Percentiles rank a stretch among this genome's conserved stretches.
These are phyloP conservation scores for Dorcoceras hygrometricum DNA, from an alignment of 257 asterid species.

Conservation along the genomic window DNA sequence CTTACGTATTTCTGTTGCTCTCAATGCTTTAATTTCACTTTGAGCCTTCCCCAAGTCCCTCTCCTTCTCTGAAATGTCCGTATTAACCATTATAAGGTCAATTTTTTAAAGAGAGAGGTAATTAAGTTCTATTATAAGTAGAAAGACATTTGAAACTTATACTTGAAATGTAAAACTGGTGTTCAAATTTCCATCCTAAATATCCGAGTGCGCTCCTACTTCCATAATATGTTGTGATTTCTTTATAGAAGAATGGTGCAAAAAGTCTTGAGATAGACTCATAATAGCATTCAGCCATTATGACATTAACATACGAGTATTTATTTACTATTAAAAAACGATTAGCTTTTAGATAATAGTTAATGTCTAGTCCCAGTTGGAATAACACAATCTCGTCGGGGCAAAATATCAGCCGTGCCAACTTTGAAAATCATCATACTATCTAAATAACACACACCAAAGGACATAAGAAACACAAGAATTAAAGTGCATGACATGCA, in stretches of 20 bases:
- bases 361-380: too few relatives aligned
- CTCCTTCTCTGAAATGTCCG: slow-evolving; percentile 57
- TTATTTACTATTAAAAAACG: not conserved
- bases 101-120: too few relatives aligned
- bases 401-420: slow-evolving; percentile 7
- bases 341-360: too few relatives aligned
- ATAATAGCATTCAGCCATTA: too few relatives aligned
- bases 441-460: not conserved
- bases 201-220: too few relatives aligned
- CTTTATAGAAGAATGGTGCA: too few relatives aligned
- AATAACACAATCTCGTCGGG: too few relatives aligned
- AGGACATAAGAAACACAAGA: not conserved
- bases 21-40: slow-evolving; percentile 65
- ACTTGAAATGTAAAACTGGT: not conserved
- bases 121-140: too few relatives aligned
- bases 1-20: slow-evolving; percentile 61
- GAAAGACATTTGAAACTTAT: too few relatives aligned
- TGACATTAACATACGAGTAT: too few relatives aligned
- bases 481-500: not conserved
- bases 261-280: too few relatives aligned
- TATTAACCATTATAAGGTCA: not conserved
- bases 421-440: slow-evolving; percentile 19
- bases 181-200: not conserved
- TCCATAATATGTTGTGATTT: too few relatives aligned
- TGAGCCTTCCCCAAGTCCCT: slow-evolving; percentile 58